Conservation (phyloP, 2,329 filamentous ascomycete genomes). For the Thermochaetoides dissita region DNA sequence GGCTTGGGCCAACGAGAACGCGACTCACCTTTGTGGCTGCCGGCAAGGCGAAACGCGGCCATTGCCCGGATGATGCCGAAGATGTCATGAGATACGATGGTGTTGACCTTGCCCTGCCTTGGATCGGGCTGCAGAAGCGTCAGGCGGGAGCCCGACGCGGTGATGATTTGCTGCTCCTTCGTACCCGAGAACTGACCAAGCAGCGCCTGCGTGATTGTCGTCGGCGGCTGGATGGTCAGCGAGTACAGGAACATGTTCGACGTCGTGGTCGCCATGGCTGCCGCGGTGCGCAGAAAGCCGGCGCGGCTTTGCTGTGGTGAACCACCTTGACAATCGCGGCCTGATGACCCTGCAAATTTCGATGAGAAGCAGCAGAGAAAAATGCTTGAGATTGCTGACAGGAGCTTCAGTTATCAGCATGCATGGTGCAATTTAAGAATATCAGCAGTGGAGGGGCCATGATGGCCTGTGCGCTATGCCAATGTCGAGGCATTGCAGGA, state of each 20-base stretch:
- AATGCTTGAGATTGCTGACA: background rate
- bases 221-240: slow-evolving; percentile 85
- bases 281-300: slow-evolving; percentile 34
- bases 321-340: background rate
- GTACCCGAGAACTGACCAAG: slow-evolving; percentile 91
- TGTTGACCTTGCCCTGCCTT: slow-evolving; percentile 70
- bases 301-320: slow-evolving; percentile 25
- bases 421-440: too few relatives aligned
- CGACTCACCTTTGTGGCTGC: slow-evolving; percentile 85
- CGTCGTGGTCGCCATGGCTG: slow-evolving; percentile 73
- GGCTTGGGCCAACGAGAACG: slow-evolving; percentile 8
- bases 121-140: slow-evolving; percentile 78
- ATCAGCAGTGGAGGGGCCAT: too few relatives aligned
- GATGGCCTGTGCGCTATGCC: too few relatives aligned
- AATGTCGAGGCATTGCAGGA: too few relatives aligned
- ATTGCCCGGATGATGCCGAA: slow-evolving; percentile 91
- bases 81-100: slow-evolving; percentile 78
- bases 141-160: slow-evolving; percentile 79
- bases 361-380: background rate
- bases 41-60: slow-evolving; percentile 79
- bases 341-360: background rate
- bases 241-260: slow-evolving; percentile 99
- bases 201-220: slow-evolving; percentile 77
- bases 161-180: slow-evolving; percentile 95
- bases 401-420: background rate